Conservation (phyloP, 1,139 yeast species). For the Suhomyces maxii region DNA sequence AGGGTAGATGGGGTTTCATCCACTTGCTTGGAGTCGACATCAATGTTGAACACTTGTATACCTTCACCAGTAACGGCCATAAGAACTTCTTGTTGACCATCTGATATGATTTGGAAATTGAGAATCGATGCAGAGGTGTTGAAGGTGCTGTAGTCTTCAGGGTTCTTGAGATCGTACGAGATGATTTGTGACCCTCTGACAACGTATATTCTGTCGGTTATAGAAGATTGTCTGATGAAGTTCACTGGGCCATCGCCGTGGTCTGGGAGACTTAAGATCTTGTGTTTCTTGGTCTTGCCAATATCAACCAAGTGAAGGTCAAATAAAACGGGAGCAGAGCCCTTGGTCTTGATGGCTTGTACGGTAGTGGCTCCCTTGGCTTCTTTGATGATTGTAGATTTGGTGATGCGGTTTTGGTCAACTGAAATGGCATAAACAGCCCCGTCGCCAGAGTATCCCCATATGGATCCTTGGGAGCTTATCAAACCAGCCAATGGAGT, state of each 20-base stretch:
- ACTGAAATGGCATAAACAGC: slow-evolving; percentile 19
- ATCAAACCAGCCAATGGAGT: slow-evolving; percentile 21
- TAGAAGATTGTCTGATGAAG: slow-evolving; percentile 8
- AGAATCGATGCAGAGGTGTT: slow-evolving; percentile 4
- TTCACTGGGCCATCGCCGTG: neutral
- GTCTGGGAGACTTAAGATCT: slow-evolving; percentile 4
- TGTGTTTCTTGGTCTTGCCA: slow-evolving; percentile 13
- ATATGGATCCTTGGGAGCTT: slow-evolving; percentile 15
- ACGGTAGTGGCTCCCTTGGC: slow-evolving; percentile 9
- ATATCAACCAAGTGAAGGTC: slow-evolving; percentile 14
- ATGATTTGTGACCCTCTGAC: slow-evolving; percentile 6
- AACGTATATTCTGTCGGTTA: slow-evolving; percentile 9
- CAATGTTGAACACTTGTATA: slow-evolving; percentile 30
- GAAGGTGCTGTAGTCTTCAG: slow-evolving; percentile 3
- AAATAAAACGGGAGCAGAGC: slow-evolving; percentile 11
- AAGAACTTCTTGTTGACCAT: slow-evolving; percentile 16
- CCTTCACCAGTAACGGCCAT: slow-evolving; percentile 34
- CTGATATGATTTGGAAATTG: slow-evolving; percentile 9
- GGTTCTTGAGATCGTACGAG: slow-evolving; percentile 6
- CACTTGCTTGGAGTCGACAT: slow-evolving; percentile 14
- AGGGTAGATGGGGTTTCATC: slow-evolving; percentile 12
- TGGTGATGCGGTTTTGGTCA: slow-evolving; percentile 17
- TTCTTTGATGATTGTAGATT: slow-evolving; percentile 17
- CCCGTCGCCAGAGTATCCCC: slow-evolving; percentile 20
- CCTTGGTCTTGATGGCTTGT: slow-evolving; percentile 11